Base-by-base conservation (phyloP, 2,329 filamentous ascomycete species). In the Drechslerella stenobrocha region DNA sequence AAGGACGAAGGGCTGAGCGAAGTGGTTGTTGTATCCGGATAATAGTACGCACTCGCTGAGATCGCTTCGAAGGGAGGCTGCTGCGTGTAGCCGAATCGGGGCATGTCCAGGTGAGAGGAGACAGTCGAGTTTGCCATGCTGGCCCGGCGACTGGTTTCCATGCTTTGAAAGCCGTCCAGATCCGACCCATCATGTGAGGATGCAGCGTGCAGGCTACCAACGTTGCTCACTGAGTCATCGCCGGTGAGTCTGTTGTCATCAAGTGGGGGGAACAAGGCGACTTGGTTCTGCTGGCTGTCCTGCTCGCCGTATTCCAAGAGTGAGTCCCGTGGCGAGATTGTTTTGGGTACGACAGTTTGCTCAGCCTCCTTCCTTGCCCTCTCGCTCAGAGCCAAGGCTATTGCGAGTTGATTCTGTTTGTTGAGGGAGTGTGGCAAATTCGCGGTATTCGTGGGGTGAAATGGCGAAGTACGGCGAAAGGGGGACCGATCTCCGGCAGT, bases 271-370 rank as follows among this genome's bases (percentile, higher is more conserved):
- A 96, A 95, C 18, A 96, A 78, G 9, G 89, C 85, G 72, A 87
- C 84, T 64, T 84, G 84, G 2, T 82, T 78, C 47, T 87, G 86
- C 15, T 87, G 85, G 1, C 63, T 66, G 6, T 91, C 88, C 0
- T 80, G 77, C 35, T 93, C 89, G 69, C 87, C 83, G 75, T 91
- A 96, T 66, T 96, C 91, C 50, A 96, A 78, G 65, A 95, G 78
- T 1, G 91, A 89, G 73, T 97, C 92, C 77, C 95, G 95, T 22
- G 92, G 93, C 1, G 92, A 97, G 46, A 98, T 96, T 0, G 92
- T 96, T 76, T 89, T 89, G 1, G 84, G 81, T n/a, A 87, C 81
- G 15, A 69, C 75, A 34, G 75, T 72, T 69, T 76, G 72, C 51
- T 77, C 72, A 42, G 78, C 73, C 66, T 77, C 76, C 22, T 81